Conservation (phyloP, 257 asterid species). For the Leptodermis oblonga region DNA sequence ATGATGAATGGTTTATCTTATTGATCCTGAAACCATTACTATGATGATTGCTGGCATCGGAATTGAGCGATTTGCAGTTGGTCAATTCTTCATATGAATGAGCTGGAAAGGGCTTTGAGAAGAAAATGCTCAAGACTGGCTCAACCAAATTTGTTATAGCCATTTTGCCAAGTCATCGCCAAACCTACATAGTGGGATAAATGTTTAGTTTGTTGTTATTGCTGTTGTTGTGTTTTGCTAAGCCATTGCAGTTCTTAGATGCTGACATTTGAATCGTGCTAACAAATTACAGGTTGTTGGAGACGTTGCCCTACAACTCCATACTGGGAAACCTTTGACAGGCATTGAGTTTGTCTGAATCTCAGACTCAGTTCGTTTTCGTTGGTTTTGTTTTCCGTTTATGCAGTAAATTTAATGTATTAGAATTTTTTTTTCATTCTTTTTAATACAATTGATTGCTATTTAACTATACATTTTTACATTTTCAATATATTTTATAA, state of each 20-base stretch:
- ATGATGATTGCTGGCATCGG: too few species aligned
- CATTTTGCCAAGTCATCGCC: too few species aligned
- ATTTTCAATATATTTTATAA: too few species aligned
- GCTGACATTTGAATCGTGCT: neutral
- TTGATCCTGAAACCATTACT: too few species aligned
- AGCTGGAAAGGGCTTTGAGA: neutral
- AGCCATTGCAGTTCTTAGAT: neutral
- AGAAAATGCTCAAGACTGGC: slow-evolving; percentile 1
- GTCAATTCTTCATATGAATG: neutral
- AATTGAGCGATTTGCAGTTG: neutral
- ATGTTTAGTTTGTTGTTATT: too few species aligned
- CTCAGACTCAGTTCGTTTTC: neutral
- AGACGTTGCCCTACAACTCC: slow-evolving; percentile 78
- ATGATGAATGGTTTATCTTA: neutral
- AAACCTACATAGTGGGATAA: too few species aligned
- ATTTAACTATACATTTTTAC: too few species aligned
- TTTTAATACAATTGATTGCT: too few species aligned
- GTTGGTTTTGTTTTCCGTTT: neutral
- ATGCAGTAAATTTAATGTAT: too few species aligned
- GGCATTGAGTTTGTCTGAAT: slow-evolving; percentile 65
- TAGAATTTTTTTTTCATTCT: too few species aligned
- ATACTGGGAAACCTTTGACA: slow-evolving; percentile 42
- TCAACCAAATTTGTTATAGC: too few species aligned
- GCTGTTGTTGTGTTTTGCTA: too few species aligned
- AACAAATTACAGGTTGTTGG: slow-evolving; percentile 58